Evolutionary conservation across 257 asterid genomes (phyloP).

Genomic region (Striga asiatica): DNA sequence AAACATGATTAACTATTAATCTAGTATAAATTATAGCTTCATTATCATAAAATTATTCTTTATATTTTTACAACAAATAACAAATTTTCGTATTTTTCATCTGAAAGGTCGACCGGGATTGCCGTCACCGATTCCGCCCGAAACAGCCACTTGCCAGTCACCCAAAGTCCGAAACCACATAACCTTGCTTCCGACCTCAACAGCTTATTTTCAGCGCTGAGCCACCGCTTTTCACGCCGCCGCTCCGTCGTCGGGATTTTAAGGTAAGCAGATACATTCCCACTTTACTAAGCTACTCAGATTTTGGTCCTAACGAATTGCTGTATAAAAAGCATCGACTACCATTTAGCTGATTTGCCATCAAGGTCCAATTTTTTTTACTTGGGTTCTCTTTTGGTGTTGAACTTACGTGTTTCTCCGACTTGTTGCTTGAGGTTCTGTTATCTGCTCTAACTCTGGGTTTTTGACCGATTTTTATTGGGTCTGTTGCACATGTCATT

Average conservation of each 20-base stretch:
- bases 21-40: too few relatives aligned
- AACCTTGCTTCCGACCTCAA: neutral
- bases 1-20: too few relatives aligned
- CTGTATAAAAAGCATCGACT: neutral
- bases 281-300: neutral
- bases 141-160: neutral
- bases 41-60: too few relatives aligned
- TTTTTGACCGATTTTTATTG: neutral
- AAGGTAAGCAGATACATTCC: conserved; percentile 10
- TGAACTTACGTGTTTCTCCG: neutral
- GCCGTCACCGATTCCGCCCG: neutral
- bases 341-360: conserved; percentile 2
- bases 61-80: too few relatives aligned
- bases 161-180: neutral
- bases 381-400: neutral
- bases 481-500: neutral
- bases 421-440: neutral
- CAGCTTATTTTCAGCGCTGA: conserved; percentile 7
- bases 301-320: conserved; percentile 8
- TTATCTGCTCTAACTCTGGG: neutral
- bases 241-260: neutral
- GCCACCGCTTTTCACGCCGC: conserved; percentile 17
- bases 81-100: too few relatives aligned
- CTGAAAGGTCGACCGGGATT: too few relatives aligned
- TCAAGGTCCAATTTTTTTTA: neutral